Evolutionary conservation across 1,139 yeast genomes (phyloP).

Genomic region (Nakaseomyces uthaithaninus): DNA sequence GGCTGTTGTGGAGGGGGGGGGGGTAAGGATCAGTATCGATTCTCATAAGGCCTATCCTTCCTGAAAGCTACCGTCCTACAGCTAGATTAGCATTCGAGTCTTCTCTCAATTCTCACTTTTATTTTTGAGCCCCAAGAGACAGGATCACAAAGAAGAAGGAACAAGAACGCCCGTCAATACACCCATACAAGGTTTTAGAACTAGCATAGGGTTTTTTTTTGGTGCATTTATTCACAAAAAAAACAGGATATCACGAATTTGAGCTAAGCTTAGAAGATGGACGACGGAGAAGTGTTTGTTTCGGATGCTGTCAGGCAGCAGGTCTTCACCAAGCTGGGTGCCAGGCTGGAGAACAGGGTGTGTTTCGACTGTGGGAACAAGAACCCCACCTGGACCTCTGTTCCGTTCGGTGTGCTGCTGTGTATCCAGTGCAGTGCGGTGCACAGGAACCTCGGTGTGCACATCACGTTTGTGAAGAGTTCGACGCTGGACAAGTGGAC

Average conservation of each 20-base stretch:
- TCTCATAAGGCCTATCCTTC: too few relatives aligned
- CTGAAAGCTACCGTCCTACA: too few relatives aligned
- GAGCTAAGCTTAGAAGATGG: constrained; percentile 8
- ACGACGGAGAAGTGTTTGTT: constrained; percentile 30
- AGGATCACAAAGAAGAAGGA: too few relatives aligned
- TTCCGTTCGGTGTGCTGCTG: constrained; percentile 87
- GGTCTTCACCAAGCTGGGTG: constrained; percentile 28
- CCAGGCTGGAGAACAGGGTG: constrained; percentile 55
- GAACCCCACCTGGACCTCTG: constrained; percentile 98
- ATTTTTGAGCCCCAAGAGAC: too few relatives aligned
- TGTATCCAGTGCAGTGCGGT: constrained; percentile 96
- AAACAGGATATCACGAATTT: neutral
- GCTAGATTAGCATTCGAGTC: too few relatives aligned
- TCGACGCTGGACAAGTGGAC: constrained; percentile 92
- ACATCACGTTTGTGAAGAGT: constrained; percentile 88
- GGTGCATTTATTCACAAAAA: too few relatives aligned
- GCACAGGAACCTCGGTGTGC: constrained; percentile 94
- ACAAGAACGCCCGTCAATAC: too few relatives aligned
- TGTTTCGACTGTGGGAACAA: constrained; percentile 93
- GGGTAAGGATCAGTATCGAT: too few relatives aligned
- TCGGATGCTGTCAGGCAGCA: constrained; percentile 29
- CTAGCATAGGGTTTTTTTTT: too few relatives aligned
- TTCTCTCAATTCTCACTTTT: too few relatives aligned
- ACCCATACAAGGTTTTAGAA: too few relatives aligned
- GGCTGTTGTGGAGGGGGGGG: too few relatives aligned